Evolutionary conservation across 495 filamentous ascomycete genomes (phyloP).

Genomic region (Tuber melanosporum): DNA sequence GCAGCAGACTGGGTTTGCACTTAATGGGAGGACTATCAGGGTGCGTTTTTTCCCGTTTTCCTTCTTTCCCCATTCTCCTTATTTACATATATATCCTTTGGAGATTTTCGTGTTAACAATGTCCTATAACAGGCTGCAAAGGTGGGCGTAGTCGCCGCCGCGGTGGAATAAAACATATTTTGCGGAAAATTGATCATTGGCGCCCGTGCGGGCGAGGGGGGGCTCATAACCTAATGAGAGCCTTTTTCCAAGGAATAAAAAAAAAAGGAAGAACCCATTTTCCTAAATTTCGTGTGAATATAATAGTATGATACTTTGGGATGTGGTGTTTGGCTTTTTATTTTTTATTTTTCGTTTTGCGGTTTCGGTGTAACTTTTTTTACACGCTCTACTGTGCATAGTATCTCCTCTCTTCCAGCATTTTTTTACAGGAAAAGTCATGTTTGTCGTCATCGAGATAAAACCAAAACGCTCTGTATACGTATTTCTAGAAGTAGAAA

Average conservation of each 20-base stretch:
- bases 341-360: neutral
- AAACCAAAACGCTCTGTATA: neutral
- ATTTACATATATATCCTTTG: neutral
- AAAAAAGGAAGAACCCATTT: neutral
- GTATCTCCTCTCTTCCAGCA: neutral
- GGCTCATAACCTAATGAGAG: neutral
- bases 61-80: neutral
- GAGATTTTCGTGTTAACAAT: neutral
- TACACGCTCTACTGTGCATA: neutral
- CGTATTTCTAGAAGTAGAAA: neutral
- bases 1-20: constrained; percentile 87
- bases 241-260: neutral
- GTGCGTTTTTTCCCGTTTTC: constrained; percentile 45
- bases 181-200: neutral
- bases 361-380: neutral
- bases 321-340: neutral
- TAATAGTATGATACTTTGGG: neutral
- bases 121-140: neutral
- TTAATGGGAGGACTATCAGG: constrained; percentile 83
- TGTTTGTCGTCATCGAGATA: neutral
- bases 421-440: neutral
- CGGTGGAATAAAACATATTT: neutral
- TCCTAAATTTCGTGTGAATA: neutral
- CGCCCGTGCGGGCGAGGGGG: neutral
- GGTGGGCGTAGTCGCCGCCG: neutral